Conservation (phyloP, 352 stramenopile species). For the Pythium apleroticum region DNA sequence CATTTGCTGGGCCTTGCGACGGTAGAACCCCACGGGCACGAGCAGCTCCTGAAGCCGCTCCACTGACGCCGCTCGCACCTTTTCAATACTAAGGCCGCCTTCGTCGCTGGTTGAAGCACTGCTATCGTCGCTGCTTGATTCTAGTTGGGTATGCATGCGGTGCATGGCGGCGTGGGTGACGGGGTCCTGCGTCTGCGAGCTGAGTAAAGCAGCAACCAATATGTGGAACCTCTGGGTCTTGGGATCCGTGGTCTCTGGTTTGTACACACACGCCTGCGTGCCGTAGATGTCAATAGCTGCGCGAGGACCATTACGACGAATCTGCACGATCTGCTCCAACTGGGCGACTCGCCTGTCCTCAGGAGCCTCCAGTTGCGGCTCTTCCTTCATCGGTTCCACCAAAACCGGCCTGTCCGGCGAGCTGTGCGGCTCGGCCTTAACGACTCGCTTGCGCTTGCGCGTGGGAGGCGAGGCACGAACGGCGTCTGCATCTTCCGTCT, state of each 20-base stretch:
- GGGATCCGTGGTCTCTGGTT: not conserved
- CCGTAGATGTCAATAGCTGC: conserved; percentile 68
- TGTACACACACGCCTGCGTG: conserved; percentile 60
- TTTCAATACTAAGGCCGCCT: conserved; percentile 54
- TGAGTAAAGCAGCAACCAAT: conserved; percentile 60
- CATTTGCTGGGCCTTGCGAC: conserved; percentile 68
- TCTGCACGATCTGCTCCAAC: conserved; percentile 38
- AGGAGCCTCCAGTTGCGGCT: not conserved
- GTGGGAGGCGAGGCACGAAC: not conserved
- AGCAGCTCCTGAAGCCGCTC: conserved; percentile 47
- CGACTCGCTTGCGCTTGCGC: conserved; percentile 15
- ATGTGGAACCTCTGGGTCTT: conserved; percentile 56
- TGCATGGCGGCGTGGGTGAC: conserved; percentile 75
- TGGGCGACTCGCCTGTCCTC: conserved; percentile 38
- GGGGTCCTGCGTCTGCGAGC: conserved; percentile 70
- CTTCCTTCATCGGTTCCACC: not conserved
- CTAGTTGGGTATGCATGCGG: conserved; percentile 45
- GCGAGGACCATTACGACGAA: conserved; percentile 30
- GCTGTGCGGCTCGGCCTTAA: conserved; percentile 6
- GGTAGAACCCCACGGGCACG: conserved; percentile 73
- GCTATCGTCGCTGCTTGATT: not conserved
- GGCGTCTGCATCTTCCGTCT: not conserved
- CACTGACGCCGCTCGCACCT: conserved; percentile 34
- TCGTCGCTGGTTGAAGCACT: conserved; percentile 7
- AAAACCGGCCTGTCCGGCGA: not conserved